Base-by-base conservation (phyloP, 164 flowering plant genomes). In the Dillenia turbinata region DNA sequence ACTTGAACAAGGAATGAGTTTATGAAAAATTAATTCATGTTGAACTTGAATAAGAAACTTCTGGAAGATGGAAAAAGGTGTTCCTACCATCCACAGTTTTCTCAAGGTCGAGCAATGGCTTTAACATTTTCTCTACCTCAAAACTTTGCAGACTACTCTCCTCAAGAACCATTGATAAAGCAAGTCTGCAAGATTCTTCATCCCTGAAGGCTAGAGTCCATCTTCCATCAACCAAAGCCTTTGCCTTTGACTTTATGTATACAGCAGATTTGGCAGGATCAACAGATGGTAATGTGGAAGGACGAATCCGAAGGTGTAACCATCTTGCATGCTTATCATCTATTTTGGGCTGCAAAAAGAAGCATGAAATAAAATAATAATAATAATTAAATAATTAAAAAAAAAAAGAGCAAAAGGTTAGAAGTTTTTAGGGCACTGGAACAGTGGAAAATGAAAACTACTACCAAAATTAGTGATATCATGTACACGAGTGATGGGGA, bases 141-240 rank as follows among this genome's bases (percentile, higher is more conserved):
- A 54, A 67, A 67, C 80, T 72, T 71, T 70, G 94, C 49, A 77
- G 64, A 61, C 77, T 63, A 49, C 75, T 54, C 79, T 91, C 96
- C 63, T 86, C 89, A 4, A 76, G 71, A 71, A 84, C 69, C 90
- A 92, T 95, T 19, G 88, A 75, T 59, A 79, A 66, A 33, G 97
- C 97, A 56, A 73, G 61, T 54, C 78, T 83, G 81, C 96, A 94
- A 53, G 92, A 77, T 33, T 73, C 81, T 58, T 85, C 94, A 47
- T 94, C 94, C 65, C 79, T 76, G 69, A 95, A 95, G 64, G 97
- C 96, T 54, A 95, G 78, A 50, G 90, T 91, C 99, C 99, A 95
- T 71, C 94, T 80, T 59, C 99, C 99, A 73, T 95, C 99, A 54
- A 91, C 81, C 65, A 89, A 69, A 66, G 87, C 66, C 71, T 79